phyloP scores from a whole-genome alignment of 202 grass and related monocot genomes.

The Schoenoplectus triqueter region DNA sequence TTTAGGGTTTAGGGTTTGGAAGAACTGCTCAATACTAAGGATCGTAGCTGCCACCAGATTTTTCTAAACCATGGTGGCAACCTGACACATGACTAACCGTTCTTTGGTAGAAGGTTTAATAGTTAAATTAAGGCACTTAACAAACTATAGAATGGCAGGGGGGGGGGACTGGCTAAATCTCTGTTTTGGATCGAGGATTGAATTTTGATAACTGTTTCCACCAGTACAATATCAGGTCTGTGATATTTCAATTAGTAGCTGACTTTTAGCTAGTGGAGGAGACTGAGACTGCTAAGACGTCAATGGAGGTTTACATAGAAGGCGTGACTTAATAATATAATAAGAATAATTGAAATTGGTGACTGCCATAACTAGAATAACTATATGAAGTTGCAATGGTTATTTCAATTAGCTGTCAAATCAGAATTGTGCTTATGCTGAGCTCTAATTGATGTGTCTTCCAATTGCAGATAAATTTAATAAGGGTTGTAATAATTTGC shows the following conservation, averaged over 20 bases:
- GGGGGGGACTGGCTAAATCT: background rate
- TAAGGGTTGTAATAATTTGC: background rate
- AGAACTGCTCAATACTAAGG: background rate
- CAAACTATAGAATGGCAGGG: background rate
- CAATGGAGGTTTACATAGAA: background rate
- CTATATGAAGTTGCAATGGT: background rate
- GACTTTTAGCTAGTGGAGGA: background rate
- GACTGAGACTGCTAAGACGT: background rate
- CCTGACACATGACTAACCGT: background rate
- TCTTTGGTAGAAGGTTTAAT: background rate
- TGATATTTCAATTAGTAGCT: constrained; percentile 4
- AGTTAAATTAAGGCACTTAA: background rate
- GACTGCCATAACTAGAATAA: background rate
- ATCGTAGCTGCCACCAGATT: background rate
- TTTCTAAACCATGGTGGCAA: background rate
- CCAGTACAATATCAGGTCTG: background rate
- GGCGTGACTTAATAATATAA: background rate
- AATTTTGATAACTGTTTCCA: background rate
- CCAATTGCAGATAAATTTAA: constrained; percentile 13
- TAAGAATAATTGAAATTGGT: background rate
- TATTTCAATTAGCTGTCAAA: no score
- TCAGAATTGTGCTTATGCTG: background rate
- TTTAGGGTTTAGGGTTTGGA: constrained; percentile 9
- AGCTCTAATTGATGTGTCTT: background rate
- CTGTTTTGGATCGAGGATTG: background rate